Percentiles rank a stretch among this genome's conserved stretches.
Evolutionary conservation across 805 yeast genomes (phyloP).

Genomic region (Pichia membranifaciens): DNA sequence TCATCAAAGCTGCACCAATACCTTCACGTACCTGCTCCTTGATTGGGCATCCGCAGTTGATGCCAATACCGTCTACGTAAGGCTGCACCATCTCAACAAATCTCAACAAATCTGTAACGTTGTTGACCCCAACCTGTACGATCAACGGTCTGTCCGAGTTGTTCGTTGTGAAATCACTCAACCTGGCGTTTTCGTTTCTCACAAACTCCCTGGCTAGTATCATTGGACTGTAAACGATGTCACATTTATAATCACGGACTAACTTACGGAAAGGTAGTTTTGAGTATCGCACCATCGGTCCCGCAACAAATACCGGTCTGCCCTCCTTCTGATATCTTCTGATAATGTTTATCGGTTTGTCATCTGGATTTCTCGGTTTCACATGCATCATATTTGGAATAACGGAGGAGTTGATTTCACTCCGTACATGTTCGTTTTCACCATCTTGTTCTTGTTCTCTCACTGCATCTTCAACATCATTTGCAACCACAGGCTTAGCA

Average conservation of each 20-base stretch:
- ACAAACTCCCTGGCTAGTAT: conserved; percentile 93
- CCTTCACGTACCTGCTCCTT: conserved; percentile 93
- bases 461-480: neutral
- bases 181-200: conserved; percentile 71
- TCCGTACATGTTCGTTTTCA: conserved; percentile 1
- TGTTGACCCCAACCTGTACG: conserved; percentile 88
- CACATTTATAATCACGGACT: conserved; percentile 65
- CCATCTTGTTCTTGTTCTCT: neutral
- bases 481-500: neutral
- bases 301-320: conserved; percentile 63
- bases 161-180: conserved; percentile 82
- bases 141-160: conserved; percentile 62
- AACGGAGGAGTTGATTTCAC: no score
- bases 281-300: conserved; percentile 97
- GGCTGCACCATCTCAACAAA: conserved; percentile 89
- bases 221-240: conserved; percentile 93
- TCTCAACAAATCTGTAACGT: conserved; percentile 70
- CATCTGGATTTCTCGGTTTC: conserved; percentile 34
- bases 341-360: conserved; percentile 50
- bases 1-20: conserved; percentile 93
- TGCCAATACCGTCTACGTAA: conserved; percentile 86
- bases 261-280: conserved; percentile 86
- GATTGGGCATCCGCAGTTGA: conserved; percentile 97
- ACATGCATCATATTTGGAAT: conserved; percentile 17
- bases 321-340: conserved; percentile 40